Evolutionary conservation across 768 basidiomycete genomes (phyloP).

Genomic region (Obba rivulosa): DNA sequence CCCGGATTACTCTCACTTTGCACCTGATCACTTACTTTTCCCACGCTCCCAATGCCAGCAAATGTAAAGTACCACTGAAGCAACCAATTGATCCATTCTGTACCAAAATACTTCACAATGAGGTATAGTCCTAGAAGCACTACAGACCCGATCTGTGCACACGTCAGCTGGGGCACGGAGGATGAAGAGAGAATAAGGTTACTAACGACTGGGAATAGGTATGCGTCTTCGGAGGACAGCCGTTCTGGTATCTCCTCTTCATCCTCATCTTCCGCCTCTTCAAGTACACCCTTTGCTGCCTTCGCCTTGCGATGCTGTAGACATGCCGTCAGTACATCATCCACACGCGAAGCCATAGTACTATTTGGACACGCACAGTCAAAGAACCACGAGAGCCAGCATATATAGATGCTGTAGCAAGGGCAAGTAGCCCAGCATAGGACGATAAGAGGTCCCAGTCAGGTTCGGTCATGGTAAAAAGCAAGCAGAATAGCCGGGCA

Average conservation of each 20-base stretch:
- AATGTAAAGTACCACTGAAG: conserved; percentile 73
- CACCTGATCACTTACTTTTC: conserved; percentile 44
- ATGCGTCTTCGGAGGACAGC: conserved; percentile 64
- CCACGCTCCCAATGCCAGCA: conserved; percentile 59
- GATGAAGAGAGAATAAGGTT: conserved; percentile 1
- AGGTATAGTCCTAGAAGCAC: conserved; percentile 65
- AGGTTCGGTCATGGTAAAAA: conserved; percentile 6
- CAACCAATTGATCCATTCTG: conserved; percentile 78
- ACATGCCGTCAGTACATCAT: conserved; percentile 5
- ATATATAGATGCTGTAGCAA: conserved; percentile 66
- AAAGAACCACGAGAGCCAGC: conserved; percentile 66
- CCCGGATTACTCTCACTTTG: background rate
- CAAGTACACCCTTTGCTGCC: conserved; percentile 14
- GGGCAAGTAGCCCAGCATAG: conserved; percentile 59
- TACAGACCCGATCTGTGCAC: conserved; percentile 57
- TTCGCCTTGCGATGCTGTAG: conserved; percentile 12
- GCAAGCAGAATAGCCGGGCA: background rate
- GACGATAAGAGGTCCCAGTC: conserved; percentile 63
- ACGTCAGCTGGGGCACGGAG: background rate
- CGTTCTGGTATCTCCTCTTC: conserved; percentile 57
- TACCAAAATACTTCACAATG: conserved; percentile 70
- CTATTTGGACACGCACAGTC: conserved; percentile 44
- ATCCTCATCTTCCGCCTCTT: conserved; percentile 45
- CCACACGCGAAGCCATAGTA: too few species aligned
- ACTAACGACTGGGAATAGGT: conserved; percentile 71